Evolutionary conservation across 2,329 filamentous ascomycete species (phyloP), one percentile per base, ranked within the genome.

Genomic region (Graphium sp.): DNA sequence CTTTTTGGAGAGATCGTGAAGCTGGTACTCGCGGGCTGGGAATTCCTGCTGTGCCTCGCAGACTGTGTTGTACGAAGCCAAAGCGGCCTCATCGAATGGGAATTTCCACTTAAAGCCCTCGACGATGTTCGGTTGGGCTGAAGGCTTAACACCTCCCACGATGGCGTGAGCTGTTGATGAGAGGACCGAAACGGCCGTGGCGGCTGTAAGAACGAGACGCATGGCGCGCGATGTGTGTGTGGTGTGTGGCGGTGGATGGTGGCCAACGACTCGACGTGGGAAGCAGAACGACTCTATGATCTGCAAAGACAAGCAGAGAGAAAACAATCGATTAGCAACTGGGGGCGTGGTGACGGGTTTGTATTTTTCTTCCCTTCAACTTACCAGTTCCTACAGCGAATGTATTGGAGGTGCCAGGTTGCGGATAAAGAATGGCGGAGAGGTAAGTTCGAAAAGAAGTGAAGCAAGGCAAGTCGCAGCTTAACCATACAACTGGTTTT

Each of bases 101-200:
- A 60, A 42, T 19, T 39, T 37, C 55, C 55, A 61, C 26, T 45
- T 40, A 37, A 59, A 61, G 37, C 47, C 45, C 16, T 49, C 41
- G 17, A 54, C 44, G 32, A 47, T 39, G 13, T 47, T 43, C 5
- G 51, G 42, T 15, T 47, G 41, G 26, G 48, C 44, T 7, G 38
- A 41, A 16, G 29, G 41, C 35, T 40, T 41, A 15, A 28, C 22
- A 16, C 36, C 34, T n/a, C n/a, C n/a, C n/a, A n/a, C n/a, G 26
- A 55, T 39, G 16, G 43, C 41, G 14, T 46, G 41, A 19, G 36
- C 29, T 2, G 38, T 28, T 18, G 33, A 27, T 26, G 31, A 41
- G 17, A 31, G 24, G 26, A 26, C 26, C 11, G 28, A 34, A 27
- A 24, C 15, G 13, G 32, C 20, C 16, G 29, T 23, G 6, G 28